Evolutionary conservation across 306 rosid species (phyloP), one percentile per base, ranked within the genome.

Genomic region (Dryas octopetala): DNA sequence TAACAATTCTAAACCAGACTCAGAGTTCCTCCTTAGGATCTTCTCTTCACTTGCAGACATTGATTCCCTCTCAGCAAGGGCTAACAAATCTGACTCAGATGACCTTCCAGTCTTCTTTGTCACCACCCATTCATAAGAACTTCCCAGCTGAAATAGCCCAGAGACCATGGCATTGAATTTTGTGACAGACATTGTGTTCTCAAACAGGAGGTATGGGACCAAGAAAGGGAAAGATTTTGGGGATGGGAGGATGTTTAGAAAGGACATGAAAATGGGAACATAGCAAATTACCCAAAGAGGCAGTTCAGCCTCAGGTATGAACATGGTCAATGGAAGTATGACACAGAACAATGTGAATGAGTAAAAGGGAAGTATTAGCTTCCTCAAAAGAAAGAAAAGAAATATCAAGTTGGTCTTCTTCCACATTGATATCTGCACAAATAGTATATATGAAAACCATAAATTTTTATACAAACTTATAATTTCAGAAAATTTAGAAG

Each of bases 101-200:
- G 99, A 85, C 53, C 99, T 85, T 3, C 99, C 99, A 4, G 99
- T 92, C 83, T 96, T 96, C 89, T 96, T 96, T 6, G 99, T 96
- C 77, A 92, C 98, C 13, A 96, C 93, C 99, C 99, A 96, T 76
- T 96, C 99, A 78, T 96, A 92, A 46, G 99, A 88, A 70, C 99
- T 96, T 75, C 98, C 99, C 8, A 96, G 87, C 76, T 92, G 99
- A 77, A 96, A 96, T 15, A 96, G 81, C 14, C 99, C 99, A 0
- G 99, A 96, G 66, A 96, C 75, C 99, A 96, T 96, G 82, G 99
- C 99, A 45, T 96, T 90, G 99, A 96, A 96, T 79, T 96, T 96
- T 76, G 99, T 96, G 14, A 96, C 99, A 0, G 99, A 96, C 99
- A 96, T 92, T 45, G 99, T 96, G 96, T 96, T 96, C 92, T 96